Conservation (phyloP, 257 asterid species). For the Catharanthus roseus region DNA sequence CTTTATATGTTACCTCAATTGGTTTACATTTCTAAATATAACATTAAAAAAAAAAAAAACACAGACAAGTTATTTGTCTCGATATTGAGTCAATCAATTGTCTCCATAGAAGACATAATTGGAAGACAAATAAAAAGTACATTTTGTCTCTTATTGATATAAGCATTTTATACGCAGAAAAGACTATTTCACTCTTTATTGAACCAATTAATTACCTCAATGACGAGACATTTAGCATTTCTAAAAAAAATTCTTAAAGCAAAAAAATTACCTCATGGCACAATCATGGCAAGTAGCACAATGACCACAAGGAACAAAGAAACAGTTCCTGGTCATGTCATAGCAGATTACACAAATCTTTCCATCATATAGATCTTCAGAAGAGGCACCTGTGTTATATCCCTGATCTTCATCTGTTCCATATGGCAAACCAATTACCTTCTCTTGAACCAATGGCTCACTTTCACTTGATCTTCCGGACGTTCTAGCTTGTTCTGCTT, state of each 20-base stretch:
- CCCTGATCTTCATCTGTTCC: slow-evolving; percentile 23
- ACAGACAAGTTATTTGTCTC: too few relatives aligned
- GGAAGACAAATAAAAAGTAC: too few relatives aligned
- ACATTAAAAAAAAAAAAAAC: too few relatives aligned
- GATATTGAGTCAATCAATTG: too few relatives aligned
- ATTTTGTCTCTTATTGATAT: too few relatives aligned
- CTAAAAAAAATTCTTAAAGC: neutral
- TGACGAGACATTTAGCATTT: too few relatives aligned
- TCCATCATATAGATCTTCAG: slow-evolving; percentile 24
- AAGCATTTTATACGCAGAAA: too few relatives aligned
- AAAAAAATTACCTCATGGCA: slow-evolving; percentile 22
- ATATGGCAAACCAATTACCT: slow-evolving; percentile 12
- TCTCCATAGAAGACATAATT: too few relatives aligned
- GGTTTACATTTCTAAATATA: neutral
- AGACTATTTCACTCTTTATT: too few relatives aligned
- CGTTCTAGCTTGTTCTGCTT: neutral
- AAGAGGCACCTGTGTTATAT: slow-evolving; percentile 14
- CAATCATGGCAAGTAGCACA: slow-evolving; percentile 27
- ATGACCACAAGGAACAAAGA: slow-evolving; percentile 38
- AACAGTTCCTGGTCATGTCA: slow-evolving; percentile 23
- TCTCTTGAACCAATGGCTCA: slow-evolving; percentile 15
- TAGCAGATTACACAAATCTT: slow-evolving; percentile 32
- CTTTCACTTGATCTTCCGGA: slow-evolving; percentile 5
- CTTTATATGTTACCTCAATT: neutral
- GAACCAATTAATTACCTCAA: too few relatives aligned